Evolutionary conservation across 2,329 filamentous ascomycete species (phyloP).

Genomic region (Stachybotrys chartarum): DNA sequence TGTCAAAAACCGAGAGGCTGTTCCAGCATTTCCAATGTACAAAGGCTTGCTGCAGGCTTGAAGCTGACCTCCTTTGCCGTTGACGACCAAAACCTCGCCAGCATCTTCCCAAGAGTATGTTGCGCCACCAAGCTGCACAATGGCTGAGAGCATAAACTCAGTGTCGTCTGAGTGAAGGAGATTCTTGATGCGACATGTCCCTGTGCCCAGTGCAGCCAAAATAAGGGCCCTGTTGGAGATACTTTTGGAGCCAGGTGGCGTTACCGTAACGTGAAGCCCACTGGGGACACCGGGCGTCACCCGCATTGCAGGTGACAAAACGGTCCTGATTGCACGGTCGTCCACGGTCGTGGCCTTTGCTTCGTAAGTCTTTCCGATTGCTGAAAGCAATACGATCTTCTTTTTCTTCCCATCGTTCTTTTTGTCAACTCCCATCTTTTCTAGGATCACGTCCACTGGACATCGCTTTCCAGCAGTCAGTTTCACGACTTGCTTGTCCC

Average conservation of each 20-base stretch:
- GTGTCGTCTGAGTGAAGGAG: conserved; percentile 94
- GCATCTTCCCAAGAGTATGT: conserved; percentile 91
- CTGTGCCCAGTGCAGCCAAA: conserved; percentile 82
- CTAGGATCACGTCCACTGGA: conserved; percentile 74
- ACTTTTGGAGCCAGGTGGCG: conserved; percentile 92
- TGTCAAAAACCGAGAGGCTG: conserved; percentile 89
- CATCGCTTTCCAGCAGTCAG: conserved; percentile 83
- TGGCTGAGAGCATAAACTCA: conserved; percentile 93
- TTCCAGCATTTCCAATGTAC: conserved; percentile 94
- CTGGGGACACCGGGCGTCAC: conserved; percentile 66
- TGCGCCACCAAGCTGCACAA: conserved; percentile 75
- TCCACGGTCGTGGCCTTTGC: conserved; percentile 82
- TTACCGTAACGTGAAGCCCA: conserved; percentile 64
- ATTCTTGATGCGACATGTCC: conserved; percentile 83
- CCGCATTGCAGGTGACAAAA: conserved; percentile 71
- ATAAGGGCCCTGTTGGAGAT: conserved; percentile 93
- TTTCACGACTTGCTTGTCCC: conserved; percentile 75
- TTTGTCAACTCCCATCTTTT: conserved; percentile 97
- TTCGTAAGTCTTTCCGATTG: conserved; percentile 84
- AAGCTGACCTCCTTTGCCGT: conserved; percentile 82
- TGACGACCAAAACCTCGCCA: conserved; percentile 82
- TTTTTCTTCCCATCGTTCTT: conserved; percentile 95
- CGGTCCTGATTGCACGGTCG: conserved; percentile 74
- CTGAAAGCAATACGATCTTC: conserved; percentile 87
- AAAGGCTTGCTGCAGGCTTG: conserved; percentile 68